A percentile compares a stretch with the other conserved stretches of the same genome.
phyloP scores from a whole-genome alignment of 2,329 filamentous ascomycete genomes.

The Fusarium aywerte region DNA sequence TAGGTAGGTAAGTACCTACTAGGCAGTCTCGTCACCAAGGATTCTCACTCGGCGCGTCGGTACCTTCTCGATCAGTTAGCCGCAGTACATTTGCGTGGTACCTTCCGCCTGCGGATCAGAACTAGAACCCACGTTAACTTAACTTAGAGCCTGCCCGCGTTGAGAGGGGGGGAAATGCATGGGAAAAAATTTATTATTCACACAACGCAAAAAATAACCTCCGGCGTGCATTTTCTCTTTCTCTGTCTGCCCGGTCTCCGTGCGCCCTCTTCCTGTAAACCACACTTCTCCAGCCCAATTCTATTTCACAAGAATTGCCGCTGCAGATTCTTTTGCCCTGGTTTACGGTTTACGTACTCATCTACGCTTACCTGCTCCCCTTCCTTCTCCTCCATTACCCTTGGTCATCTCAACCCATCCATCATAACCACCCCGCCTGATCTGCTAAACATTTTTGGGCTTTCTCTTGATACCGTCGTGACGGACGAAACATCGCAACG shows the following conservation, averaged over 20 bases:
- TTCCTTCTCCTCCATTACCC: slow-evolving; percentile 18
- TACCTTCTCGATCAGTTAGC: slow-evolving; percentile 36
- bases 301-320: slow-evolving; percentile 43
- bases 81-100: slow-evolving; percentile 27
- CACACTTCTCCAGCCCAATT: slow-evolving; percentile 48
- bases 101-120: slow-evolving; percentile 28
- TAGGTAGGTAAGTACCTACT: too few relatives aligned
- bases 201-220: slow-evolving; percentile 54
- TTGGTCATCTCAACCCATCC: slow-evolving; percentile 10
- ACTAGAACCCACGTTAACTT: neutral
- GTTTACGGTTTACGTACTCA: slow-evolving; percentile 4
- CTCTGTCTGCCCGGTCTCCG: slow-evolving; percentile 28
- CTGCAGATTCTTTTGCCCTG: slow-evolving; percentile 33
- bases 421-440: slow-evolving; percentile 23
- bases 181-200: slow-evolving; percentile 57
- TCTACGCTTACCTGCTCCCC: slow-evolving; percentile 11
- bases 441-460: slow-evolving; percentile 13
- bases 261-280: slow-evolving; percentile 46
- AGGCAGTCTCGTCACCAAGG: too few relatives aligned
- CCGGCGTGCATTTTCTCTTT: slow-evolving; percentile 46
- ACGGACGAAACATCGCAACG: slow-evolving; percentile 31
- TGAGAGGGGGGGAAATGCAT: slow-evolving; percentile 44
- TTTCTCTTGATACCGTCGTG: slow-evolving; percentile 28
- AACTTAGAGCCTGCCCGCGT: neutral
- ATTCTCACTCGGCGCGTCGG: slow-evolving; percentile 38